Evolutionary conservation across 805 yeast genomes (phyloP), one percentile per base, ranked within the genome.

Genomic region (Jamesozyma hellenica): DNA sequence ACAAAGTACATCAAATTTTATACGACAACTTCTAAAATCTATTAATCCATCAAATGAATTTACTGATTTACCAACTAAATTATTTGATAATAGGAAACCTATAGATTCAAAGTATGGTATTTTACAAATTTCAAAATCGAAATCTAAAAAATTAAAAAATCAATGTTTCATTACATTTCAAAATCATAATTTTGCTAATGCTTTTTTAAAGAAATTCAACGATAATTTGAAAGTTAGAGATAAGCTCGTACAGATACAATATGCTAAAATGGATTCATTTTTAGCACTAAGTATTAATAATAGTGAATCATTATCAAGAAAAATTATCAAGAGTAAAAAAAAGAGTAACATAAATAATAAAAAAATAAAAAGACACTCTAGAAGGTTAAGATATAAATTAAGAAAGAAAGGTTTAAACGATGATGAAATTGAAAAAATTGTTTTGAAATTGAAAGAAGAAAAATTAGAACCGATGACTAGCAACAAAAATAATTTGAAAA

Each of bases 131-230:
- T 52, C 53, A 6, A 31, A 41, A 15, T 49, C 56, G 3, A 41
- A 42, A 3, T 39, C 49, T 16, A 17, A 21, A 1, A 38, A 32
- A 13, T 18, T 52, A 28, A 21, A 32, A 3, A 46, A 45, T 13
- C 52, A 49, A 32, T 52, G 55, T 26, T 57, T 57, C 29, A 34
- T 58, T 3, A 56, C 63, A 2, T 58, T 58, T 36, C 27, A 27
- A 2, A 38, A 42, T 28, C 35, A 33, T 5, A 33, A 28, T 2
- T 25, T 27, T 11, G 57, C 60, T 3, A 13, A 19, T 6, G 15
- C 34, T 8, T 58, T 58, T 36, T 33, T 40, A 29, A 21, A 33
- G 2, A 34, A 31, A 6, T 51, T 44, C 32, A 12, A 40, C 7
- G n/a, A 18, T 2, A 40, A 44, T 4, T 39, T 53, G 17, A 38